Evolutionary conservation across 208 protist species (phyloP), one percentile per base, ranked within the genome.

Genomic region (Crithidia expoeki): DNA sequence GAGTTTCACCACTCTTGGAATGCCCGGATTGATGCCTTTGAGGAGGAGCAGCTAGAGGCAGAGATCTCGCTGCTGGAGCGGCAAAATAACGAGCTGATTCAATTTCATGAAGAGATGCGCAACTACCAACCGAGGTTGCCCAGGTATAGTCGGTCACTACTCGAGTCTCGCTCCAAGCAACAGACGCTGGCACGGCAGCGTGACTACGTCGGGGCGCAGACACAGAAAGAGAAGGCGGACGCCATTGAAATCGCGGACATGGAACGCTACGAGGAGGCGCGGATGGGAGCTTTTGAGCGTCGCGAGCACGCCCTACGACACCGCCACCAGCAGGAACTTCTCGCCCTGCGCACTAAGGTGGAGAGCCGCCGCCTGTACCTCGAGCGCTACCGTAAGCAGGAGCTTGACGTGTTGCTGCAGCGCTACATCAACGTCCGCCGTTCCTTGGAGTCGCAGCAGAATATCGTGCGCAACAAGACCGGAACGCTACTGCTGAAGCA

Each of bases 1-100:
- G 62, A 79, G 38, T 98, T 98, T 62, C 91, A 97, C 75, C 68
- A 70, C 34, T 76, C 72, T 11, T 98, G 94, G 93, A 96, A 98
- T 71, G 83, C 79, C 51, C 66, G 82, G 34, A 97, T 98, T 68
- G 88, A 93, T 36, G 78, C 79, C 47, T 94, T 96, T 58, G 94
- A 98, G 71, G 86, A 94, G 75, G 63, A 84, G 51, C 83, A 94
- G 79, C 62, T 93, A 33, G 86, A 93, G 63, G 64, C 80, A 34
- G 94, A 98, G 79, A 76, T 84, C 16, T 72, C 68, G 68, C 81
- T 98, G 73, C 74, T 94, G 33, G 89, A 95, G 86, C 91, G 88
- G n/a, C 92, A 96, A 73, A 96, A 92, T 72, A 82, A 90, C 23
- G 89, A 96, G 61, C 75, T 97, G n/a, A 50, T 84, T 14, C 62